Percentiles rank a stretch among this genome's conserved stretches.
These are phyloP conservation scores for Cryphonectria parasitica DNA, from an alignment of 2,329 filamentous ascomycete genomes.

Conservation along the genomic window DNA sequence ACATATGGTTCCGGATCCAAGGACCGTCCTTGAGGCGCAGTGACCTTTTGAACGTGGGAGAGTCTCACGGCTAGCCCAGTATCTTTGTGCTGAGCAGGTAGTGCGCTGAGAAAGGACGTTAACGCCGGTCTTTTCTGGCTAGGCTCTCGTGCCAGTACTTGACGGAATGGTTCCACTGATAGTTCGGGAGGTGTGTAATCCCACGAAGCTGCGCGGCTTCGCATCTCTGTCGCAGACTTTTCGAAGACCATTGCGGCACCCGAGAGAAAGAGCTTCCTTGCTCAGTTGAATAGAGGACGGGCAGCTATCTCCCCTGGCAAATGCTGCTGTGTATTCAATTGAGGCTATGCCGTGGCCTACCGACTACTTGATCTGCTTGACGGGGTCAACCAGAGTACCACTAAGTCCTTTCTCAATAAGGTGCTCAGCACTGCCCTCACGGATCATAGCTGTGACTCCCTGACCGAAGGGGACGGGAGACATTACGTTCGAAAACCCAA, in stretches of 20 bases:
- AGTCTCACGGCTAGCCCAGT: conserved; percentile 9
- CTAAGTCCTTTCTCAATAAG: conserved; percentile 35
- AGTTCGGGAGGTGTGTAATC: conserved; percentile 33
- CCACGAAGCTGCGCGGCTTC: conserved; percentile 5
- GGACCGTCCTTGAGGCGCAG: conserved; percentile 35
- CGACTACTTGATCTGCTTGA: conserved; percentile 32
- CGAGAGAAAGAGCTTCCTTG: conserved; percentile 32
- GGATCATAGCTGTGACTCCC: conserved; percentile 29
- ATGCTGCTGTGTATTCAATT: conserved; percentile 21
- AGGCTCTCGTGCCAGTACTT: conserved; percentile 20
- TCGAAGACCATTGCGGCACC: conserved; percentile 28
- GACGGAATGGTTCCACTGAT: conserved; percentile 33
- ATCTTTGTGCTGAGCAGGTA: conserved; percentile 22
- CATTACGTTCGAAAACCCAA: conserved; percentile 37
- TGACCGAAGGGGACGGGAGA: conserved; percentile 35
- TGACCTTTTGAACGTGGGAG: not conserved
- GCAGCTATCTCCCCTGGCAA: conserved; percentile 25
- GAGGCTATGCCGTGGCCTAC: conserved; percentile 18
- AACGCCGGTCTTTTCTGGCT: conserved; percentile 15
- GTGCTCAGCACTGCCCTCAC: conserved; percentile 25
- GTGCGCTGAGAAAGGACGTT: conserved; percentile 13
- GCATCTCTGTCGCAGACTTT: not conserved
- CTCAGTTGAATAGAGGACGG: conserved; percentile 30
- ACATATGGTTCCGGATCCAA: conserved; percentile 39
- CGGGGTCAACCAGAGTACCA: conserved; percentile 32